Evolutionary conservation across 2,329 filamentous ascomycete species (phyloP), one percentile per base, ranked within the genome.

Genomic region (Lachnellula hyalina): DNA sequence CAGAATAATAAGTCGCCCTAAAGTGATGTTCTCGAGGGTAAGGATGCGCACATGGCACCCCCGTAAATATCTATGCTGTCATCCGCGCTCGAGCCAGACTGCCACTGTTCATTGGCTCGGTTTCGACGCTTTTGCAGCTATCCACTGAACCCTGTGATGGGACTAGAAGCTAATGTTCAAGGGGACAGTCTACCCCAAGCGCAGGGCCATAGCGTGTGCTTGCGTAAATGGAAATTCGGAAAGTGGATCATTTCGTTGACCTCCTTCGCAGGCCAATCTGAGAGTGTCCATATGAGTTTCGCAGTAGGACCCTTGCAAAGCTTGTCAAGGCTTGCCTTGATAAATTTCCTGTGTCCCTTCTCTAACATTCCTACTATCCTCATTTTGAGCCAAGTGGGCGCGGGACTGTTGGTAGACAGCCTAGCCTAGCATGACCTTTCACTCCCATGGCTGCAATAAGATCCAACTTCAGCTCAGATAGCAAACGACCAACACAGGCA

Each of bases 51-150:
- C 61, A 64, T 65, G 62, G 62, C 58, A 63, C 49, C 57, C 61
- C 49, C 42, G 57, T 47, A 32, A 53, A 36, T 49, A 46, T 40
- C 38, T 38, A 62, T 67, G 63, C 53, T 61, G 53, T 53, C 59
- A 66, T 63, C 65, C 63, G 63, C 62, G 40, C 60, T 17, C 62
- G 53, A 65, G 63, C 63, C 61, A 63, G 61, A 62, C 55, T 49
- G 50, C 38, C 49, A 51, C 63, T 60, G 41, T 55, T 54, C 46
- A 57, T 61, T 60, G 51, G 56, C 49, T 52, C 53, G 36, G 40
- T 53, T 53, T 55, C 52, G 52, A 49, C 47, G 49, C 56, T 52
- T 51, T 61, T 54, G 53, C 55, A 58, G 49, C 42, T 51, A 25
- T n/a, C 44, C 44, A 53, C 49, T 45, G 23, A 36, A 21, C 41